Evolutionary conservation across 805 yeast genomes (phyloP).

Genomic region (Monosporozyma aquatica): DNA sequence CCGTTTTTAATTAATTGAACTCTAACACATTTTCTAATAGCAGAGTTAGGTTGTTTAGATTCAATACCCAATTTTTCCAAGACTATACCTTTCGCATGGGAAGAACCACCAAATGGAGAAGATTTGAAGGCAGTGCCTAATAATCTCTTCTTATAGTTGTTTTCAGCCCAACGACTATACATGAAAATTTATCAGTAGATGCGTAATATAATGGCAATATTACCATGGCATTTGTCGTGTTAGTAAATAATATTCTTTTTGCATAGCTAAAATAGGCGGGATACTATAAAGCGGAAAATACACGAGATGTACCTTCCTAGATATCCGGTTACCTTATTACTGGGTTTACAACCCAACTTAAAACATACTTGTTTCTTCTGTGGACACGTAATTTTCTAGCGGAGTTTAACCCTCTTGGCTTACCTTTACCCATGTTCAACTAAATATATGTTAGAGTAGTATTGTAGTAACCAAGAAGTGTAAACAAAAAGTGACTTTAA

Average conservation of each 20-base stretch:
- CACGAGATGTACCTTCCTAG: no score
- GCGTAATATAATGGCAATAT: neutral
- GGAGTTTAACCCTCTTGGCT: slow-evolving; percentile 99
- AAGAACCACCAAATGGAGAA: slow-evolving; percentile 99
- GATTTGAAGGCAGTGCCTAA: slow-evolving; percentile 99
- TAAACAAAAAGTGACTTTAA: neutral
- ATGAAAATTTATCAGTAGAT: slow-evolving; percentile 2
- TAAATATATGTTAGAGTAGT: neutral
- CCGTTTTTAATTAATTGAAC: slow-evolving; percentile 99
- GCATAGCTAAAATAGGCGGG: no score
- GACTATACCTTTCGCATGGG: slow-evolving; percentile 99
- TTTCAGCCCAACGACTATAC: slow-evolving; percentile 95
- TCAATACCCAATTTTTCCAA: slow-evolving; percentile 99
- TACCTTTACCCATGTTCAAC: slow-evolving; percentile 93
- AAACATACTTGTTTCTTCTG: slow-evolving; percentile 88
- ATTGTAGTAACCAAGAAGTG: neutral
- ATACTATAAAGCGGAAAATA: no score
- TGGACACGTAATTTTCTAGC: slow-evolving; percentile 99
- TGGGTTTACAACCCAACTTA: neutral
- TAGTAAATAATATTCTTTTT: neutral
- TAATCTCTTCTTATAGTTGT: slow-evolving; percentile 95
- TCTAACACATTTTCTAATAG: slow-evolving; percentile 99
- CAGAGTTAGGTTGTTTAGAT: slow-evolving; percentile 99
- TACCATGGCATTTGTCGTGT: no score
- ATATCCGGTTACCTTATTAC: no score